Percentiles rank a stretch among this genome's conserved stretches.
Evolutionary conservation across 495 filamentous ascomycete species (phyloP).

Genomic region (Rusavskia elegans): DNA sequence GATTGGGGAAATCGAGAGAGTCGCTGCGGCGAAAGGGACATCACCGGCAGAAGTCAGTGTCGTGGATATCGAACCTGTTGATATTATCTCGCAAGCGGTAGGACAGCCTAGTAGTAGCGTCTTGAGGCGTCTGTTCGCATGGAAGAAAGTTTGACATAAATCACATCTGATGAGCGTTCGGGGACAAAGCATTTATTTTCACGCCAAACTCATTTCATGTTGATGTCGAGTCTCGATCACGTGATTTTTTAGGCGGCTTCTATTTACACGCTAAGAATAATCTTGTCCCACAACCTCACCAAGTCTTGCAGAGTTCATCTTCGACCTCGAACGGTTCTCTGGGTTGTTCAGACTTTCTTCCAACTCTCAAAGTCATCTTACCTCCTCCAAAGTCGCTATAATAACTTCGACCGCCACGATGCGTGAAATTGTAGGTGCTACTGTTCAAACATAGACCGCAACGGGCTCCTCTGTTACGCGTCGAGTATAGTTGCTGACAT

Average conservation of each 20-base stretch:
- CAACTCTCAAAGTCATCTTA: not conserved
- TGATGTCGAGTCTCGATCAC: not conserved
- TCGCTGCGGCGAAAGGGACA: conserved; percentile 7
- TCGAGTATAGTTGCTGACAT: conserved; percentile 11
- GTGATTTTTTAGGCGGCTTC: not conserved
- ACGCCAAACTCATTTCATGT: too few relatives aligned
- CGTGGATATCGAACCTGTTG: not conserved
- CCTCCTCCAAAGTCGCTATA: not conserved
- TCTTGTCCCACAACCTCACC: not conserved
- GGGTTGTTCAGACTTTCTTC: too few relatives aligned
- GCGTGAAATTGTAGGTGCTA: conserved; percentile 80
- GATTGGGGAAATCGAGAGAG: conserved; percentile 9
- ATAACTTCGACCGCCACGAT: conserved; percentile 35
- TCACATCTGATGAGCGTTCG: too few relatives aligned
- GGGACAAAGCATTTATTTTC: too few relatives aligned
- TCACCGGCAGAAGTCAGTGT: conserved; percentile 1
- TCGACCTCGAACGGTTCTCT: too few relatives aligned
- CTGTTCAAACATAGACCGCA: not conserved
- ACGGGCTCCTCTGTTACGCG: conserved; percentile 9
- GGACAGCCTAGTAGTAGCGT: conserved; percentile 2
- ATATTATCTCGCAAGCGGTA: not conserved
- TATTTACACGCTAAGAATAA: conserved; percentile 1
- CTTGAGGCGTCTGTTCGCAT: conserved; percentile 5
- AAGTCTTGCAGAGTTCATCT: not conserved
- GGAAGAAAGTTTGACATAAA: conserved; percentile 11